Evolutionary conservation across 805 yeast genomes (phyloP), one percentile per base, ranked within the genome.

Genomic region (Yarrowia osloensis): DNA sequence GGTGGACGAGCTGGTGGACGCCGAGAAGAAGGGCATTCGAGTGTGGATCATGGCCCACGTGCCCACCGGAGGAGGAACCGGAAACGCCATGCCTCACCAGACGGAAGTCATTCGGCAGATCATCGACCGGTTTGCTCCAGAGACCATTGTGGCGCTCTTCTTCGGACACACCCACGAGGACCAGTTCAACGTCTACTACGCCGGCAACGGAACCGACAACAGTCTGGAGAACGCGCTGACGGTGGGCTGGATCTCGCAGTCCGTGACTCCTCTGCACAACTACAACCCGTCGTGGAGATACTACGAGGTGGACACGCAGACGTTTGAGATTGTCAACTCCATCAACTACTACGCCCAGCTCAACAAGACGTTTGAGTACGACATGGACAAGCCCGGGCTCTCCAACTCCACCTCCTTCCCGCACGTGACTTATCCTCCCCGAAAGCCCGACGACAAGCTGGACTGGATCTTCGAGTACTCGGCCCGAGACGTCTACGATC

Each of bases 31-130:
- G 9, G 84, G 84, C 55, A 85, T 86, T 74, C 79, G 88, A 71
- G 92, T 86, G 21, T 88, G 92, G 92, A 80, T 88, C 67, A 80
- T 86, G 71, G 85, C 89, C 22, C 92, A 88, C 74, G 85, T 88
- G 66, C 91, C 93, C 49, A 80, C 81, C 12, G 77, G 82, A 21
- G 89, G 86, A 71, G 82, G 88, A 19, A 54, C 61, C 31, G 61
- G 61, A 9, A 54, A 54, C 76, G 61, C 61, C 44, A 35, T 88
- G 59, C 91, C 92, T 17, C 78, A 86, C 44, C 88, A 84, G 66
- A 82, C 89, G 22, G 80, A 82, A 65, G 77, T 85, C 31, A 83
- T 86, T 69, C 78, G 81, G 33, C 83, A 84, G 69, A 84, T 88
- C 44, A 80, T 88, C 26, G 86, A 85, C 71, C 81, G 92, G 74